phyloP scores from a whole-genome alignment of 805 yeast genomes.

The Candida ipomoeae region DNA sequence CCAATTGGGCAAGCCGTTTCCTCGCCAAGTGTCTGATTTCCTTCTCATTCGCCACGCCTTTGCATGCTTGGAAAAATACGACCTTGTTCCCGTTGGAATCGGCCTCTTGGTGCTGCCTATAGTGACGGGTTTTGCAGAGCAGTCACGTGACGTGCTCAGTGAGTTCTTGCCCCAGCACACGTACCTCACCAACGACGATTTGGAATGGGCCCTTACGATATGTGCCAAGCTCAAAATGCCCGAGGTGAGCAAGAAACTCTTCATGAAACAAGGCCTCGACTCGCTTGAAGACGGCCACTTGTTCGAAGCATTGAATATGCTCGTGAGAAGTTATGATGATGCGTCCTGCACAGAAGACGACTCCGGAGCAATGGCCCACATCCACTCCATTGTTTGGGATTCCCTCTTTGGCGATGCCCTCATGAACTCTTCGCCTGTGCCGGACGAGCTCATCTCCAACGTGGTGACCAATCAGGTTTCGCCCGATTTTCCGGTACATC shows the following conservation, averaged over 20 bases:
- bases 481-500: conserved; percentile 37
- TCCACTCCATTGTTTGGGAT: conserved; percentile 53
- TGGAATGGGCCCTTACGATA: conserved; percentile 72
- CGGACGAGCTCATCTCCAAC: conserved; percentile 54
- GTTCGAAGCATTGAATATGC: conserved; percentile 60
- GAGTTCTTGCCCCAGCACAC: conserved; percentile 58
- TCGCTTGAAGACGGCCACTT: conserved; percentile 52
- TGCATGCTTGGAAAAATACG: conserved; percentile 48
- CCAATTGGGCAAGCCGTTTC: not conserved
- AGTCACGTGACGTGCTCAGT: conserved; percentile 38
- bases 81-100: conserved; percentile 62
- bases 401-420: conserved; percentile 58
- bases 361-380: conserved; percentile 38
- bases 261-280: conserved; percentile 44
- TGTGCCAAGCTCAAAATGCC: conserved; percentile 65
- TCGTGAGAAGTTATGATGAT: conserved; percentile 57
- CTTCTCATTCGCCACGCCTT: conserved; percentile 53
- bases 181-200: conserved; percentile 65
- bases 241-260: conserved; percentile 54
- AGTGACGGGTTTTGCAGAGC: conserved; percentile 29
- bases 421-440: conserved; percentile 47
- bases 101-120: conserved; percentile 48
- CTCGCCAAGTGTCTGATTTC: conserved; percentile 44
- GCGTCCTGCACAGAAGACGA: conserved; percentile 13
- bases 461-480: conserved; percentile 38